Percentiles rank a stretch among this genome's conserved stretches.
Evolutionary conservation across 2,329 filamentous ascomycete genomes (phyloP).

Genomic region (Sporothrix curviconia): DNA sequence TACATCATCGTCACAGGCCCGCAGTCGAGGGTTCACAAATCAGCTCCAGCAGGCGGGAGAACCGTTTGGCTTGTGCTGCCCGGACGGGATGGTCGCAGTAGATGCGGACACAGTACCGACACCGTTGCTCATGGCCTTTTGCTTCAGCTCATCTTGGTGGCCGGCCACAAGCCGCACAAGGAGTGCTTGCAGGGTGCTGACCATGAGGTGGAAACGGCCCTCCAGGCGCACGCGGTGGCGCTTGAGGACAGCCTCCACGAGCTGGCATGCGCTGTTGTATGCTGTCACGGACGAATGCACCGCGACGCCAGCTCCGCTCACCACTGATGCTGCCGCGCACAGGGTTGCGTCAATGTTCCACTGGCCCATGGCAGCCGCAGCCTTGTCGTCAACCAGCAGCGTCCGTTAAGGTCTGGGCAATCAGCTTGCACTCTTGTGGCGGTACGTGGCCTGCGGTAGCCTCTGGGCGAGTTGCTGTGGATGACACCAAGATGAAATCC

Average conservation of each 20-base stretch:
- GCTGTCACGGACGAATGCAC: constrained; percentile 26
- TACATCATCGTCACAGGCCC: constrained; percentile 39
- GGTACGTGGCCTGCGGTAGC: constrained; percentile 26
- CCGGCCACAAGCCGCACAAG: constrained; percentile 45
- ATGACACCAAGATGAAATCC: constrained; percentile 34
- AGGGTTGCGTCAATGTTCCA: constrained; percentile 53
- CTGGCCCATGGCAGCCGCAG: constrained; percentile 45
- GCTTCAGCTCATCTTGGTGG: constrained; percentile 23
- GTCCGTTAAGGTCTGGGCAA: constrained; percentile 37
- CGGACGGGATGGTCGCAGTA: constrained; percentile 25
- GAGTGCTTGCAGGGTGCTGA: constrained; percentile 49
- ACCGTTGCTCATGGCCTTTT: constrained; percentile 21
- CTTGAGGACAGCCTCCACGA: constrained; percentile 50
- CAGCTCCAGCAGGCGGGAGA: constrained; percentile 21
- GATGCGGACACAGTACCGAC: constrained; percentile 19
- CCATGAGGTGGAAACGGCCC: constrained; percentile 54
- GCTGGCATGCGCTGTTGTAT: constrained; percentile 43
- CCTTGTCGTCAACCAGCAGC: constrained; percentile 41
- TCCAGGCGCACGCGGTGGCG: constrained; percentile 55
- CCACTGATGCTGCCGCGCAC: constrained; percentile 36
- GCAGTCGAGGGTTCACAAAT: constrained; percentile 51
- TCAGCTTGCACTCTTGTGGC: constrained; percentile 31
- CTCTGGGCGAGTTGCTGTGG: constrained; percentile 35
- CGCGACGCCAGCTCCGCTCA: background rate
- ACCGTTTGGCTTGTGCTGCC: constrained; percentile 42